phyloP scores from a whole-genome alignment of 2,329 filamentous ascomycete species.

The Colletotrichum sp. region DNA sequence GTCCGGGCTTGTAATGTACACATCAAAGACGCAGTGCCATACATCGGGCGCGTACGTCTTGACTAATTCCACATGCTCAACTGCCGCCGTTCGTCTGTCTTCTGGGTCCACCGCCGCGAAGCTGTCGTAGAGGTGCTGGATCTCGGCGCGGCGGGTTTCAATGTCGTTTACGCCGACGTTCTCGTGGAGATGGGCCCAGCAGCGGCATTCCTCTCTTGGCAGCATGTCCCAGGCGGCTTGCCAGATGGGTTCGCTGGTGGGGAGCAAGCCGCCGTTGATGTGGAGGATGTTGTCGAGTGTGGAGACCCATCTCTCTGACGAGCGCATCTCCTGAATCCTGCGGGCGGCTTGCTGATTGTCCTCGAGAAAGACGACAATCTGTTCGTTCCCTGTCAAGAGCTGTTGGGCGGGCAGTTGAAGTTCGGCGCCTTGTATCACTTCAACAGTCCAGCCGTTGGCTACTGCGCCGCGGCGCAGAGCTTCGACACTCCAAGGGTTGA shows the following conservation, averaged over 20 bases:
- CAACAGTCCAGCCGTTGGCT: constrained; percentile 70
- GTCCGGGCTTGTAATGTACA: constrained; percentile 46
- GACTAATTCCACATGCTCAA: constrained; percentile 67
- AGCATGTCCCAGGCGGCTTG: constrained; percentile 53
- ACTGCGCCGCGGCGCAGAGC: constrained; percentile 77
- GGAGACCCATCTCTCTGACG: constrained; percentile 5
- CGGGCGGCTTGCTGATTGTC: constrained; percentile 63
- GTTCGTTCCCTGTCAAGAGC: constrained; percentile 48
- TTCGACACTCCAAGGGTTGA: constrained; percentile 89
- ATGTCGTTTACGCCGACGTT: constrained; percentile 65
- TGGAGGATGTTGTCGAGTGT: constrained; percentile 53
- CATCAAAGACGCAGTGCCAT: constrained; percentile 74
- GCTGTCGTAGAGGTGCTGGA: constrained; percentile 51
- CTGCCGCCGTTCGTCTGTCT: constrained; percentile 33
- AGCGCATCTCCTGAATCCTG: constrained; percentile 43
- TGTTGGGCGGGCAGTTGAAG: constrained; percentile 41
- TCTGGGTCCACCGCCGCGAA: constrained; percentile 30
- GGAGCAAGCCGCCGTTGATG: constrained; percentile 69
- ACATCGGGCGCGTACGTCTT: constrained; percentile 74
- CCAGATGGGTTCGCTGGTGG: constrained; percentile 62
- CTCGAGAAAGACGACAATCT: constrained; percentile 72
- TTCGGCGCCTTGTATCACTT: constrained; percentile 52
- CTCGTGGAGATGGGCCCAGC: constrained; percentile 71
- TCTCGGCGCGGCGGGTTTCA: constrained; percentile 47
- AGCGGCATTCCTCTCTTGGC: constrained; percentile 32